These are phyloP conservation scores for Mycosphaerelloides madeirae DNA, from an alignment of 2,329 filamentous ascomycete genomes.

Conservation along the genomic window DNA sequence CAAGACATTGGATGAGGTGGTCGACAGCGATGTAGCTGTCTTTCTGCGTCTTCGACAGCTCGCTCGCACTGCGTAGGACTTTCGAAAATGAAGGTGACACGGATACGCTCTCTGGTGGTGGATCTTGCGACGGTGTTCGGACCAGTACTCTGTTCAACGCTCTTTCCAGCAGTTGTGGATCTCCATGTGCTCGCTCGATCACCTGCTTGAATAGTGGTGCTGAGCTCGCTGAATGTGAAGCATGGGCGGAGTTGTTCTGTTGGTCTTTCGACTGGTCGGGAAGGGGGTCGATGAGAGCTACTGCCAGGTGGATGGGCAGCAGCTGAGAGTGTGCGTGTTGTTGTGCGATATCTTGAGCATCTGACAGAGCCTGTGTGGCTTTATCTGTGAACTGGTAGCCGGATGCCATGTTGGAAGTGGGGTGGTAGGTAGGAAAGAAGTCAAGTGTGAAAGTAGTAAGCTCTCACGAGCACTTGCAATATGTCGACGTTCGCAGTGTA, in stretches of 20 bases:
- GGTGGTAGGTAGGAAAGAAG: neutral
- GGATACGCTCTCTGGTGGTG: conserved; percentile 81
- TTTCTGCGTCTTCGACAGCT: conserved; percentile 95
- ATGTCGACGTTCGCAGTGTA: neutral
- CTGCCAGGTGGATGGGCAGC: conserved; percentile 81
- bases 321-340: conserved; percentile 90
- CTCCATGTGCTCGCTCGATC: conserved; percentile 87
- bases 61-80: conserved; percentile 76
- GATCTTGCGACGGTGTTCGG: conserved; percentile 87
- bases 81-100: conserved; percentile 78
- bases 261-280: conserved; percentile 73
- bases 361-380: conserved; percentile 82
- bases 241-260: conserved; percentile 59
- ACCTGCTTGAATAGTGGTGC: conserved; percentile 90
- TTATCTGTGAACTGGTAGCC: conserved; percentile 91
- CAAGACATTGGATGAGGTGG: conserved; percentile 80
- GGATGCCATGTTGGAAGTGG: conserved; percentile 56
- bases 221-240: conserved; percentile 56
- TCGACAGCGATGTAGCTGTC: conserved; percentile 93
- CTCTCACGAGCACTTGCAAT: conserved; percentile 2
- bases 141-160: conserved; percentile 88
- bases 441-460: neutral
- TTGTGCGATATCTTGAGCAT: conserved; percentile 81
- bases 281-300: conserved; percentile 71
- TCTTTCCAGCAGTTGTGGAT: conserved; percentile 82